Evolutionary conservation across 2,329 filamentous ascomycete species (phyloP).

Genomic region (Claviceps sp.): DNA sequence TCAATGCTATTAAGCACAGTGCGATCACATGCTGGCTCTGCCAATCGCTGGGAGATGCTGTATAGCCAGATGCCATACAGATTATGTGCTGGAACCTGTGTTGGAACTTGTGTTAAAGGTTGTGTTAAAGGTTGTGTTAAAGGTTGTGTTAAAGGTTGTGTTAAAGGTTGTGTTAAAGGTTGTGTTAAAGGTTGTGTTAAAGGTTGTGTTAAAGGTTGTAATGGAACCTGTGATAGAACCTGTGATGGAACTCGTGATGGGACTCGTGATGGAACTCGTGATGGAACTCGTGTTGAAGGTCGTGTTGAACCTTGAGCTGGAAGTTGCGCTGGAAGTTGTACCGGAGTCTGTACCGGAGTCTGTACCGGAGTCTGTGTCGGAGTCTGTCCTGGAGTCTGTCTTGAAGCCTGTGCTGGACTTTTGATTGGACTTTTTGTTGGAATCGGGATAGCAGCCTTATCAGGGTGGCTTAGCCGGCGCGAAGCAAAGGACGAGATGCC

Average conservation of each 20-base stretch:
- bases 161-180: too few species aligned
- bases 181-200: too few species aligned
- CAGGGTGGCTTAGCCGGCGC: neutral
- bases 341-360: too few species aligned
- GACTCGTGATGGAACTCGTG: too few species aligned
- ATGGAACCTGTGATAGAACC: too few species aligned
- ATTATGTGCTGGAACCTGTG: neutral
- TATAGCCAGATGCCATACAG: neutral
- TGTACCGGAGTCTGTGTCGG: neutral
- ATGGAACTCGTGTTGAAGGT: too few species aligned
- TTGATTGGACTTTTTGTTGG: neutral
- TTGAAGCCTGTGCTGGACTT: neutral
- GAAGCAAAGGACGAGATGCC: neutral
- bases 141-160: neutral
- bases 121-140: neutral
- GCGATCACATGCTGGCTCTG: neutral
- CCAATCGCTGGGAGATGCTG: neutral
- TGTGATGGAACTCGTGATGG: too few species aligned
- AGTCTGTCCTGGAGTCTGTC: neutral
- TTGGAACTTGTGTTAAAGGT: neutral
- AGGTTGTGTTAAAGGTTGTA: too few species aligned
- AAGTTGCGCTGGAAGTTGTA: too few species aligned
- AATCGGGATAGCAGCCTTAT: neutral
- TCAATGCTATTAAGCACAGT: slow-evolving; percentile 22
- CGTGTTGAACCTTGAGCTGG: too few species aligned